Evolutionary conservation across 2,329 filamentous ascomycete genomes (phyloP), one percentile per base, ranked within the genome.

Genomic region (Helicocarpus griseus): DNA sequence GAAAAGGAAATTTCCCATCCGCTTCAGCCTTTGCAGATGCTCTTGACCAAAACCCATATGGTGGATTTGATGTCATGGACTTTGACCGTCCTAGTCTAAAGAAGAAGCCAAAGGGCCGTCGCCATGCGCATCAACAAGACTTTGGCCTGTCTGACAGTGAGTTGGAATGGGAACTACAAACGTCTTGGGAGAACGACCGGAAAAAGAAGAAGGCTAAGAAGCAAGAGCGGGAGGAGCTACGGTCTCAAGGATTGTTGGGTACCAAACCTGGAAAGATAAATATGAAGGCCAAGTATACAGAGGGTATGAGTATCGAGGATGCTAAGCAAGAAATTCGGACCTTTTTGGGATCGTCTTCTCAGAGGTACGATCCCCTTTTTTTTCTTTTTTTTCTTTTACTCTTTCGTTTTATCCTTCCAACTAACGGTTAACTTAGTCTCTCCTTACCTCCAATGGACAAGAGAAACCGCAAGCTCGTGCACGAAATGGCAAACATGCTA

Each of bases 391-490:
- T 13, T 31, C 2, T 9, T 31, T 31, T 11, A 14, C n/a, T 14
- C 24, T 26, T 29, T 9, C 6, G 7, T 5, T 31, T 33, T 38
- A 24, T 29, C 38, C 40, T 24, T 40, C 24, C 13, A 7, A 33
- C 29, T 44, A 47, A 43, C 43, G 6, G 17, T 47, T 17, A 33
- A 45, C 35, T 56, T 56, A 89, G 86, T 43, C 74, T 93, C 5
- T 73, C 81, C 4, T 74, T 97, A 22, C 88, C 91, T 2, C 88
- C 91, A 0, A 94, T 97, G 83, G 82, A 87, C 52, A 87, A 89
- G 55, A 70, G 78, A 41, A 79, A 84, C 36, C 84, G 93, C 47
- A 90, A 88, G 65, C 72, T 82, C 5, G 77, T 97, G 17, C 93
- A 98, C 65, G 80, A 88, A 53, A 69, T 95, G 36, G 89, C 88